Conservation (phyloP, 2,329 filamentous ascomycete species). For the Drechslerella stenobrocha region DNA sequence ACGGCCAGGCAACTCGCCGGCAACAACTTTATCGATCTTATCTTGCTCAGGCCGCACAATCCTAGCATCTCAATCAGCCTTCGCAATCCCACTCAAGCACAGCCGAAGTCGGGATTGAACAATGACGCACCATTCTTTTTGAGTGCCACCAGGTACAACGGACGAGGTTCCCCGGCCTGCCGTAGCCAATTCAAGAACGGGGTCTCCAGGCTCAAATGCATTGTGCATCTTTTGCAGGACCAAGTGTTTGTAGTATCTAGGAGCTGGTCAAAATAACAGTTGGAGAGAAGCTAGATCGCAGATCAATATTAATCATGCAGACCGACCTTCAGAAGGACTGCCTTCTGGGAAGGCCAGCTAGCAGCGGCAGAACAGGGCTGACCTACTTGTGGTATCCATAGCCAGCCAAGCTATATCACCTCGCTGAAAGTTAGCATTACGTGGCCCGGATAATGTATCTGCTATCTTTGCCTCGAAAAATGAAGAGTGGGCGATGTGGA, state of each 20-base stretch:
- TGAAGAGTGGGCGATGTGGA: background rate
- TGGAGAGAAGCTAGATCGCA: constrained; percentile 46
- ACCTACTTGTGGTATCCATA: constrained; percentile 73
- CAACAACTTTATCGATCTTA: constrained; percentile 79
- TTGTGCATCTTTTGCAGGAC: constrained; percentile 91
- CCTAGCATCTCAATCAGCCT: constrained; percentile 58
- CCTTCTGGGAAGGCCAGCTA: constrained; percentile 1
- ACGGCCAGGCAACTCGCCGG: constrained; percentile 72
- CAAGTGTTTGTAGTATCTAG: constrained; percentile 75
- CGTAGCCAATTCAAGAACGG: constrained; percentile 78
- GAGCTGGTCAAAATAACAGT: constrained; percentile 59
- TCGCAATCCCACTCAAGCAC: background rate
- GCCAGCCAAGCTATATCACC: constrained; percentile 61
- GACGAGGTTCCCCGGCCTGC: constrained; percentile 44
- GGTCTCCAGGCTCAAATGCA: constrained; percentile 89
- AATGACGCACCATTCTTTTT: constrained; percentile 54
- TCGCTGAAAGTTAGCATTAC: constrained; percentile 6
- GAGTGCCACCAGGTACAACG: constrained; percentile 44
- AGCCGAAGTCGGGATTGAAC: constrained; percentile 16
- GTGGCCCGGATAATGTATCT: background rate
- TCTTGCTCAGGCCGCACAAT: constrained; percentile 79
- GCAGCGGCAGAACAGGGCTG: background rate
- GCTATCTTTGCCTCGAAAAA: background rate
- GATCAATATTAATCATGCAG: constrained; percentile 10
- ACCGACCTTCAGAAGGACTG: background rate